Percentiles rank a stretch among this genome's conserved stretches.
Evolutionary conservation across 805 yeast genomes (phyloP).

Genomic region (Candida ovalis): DNA sequence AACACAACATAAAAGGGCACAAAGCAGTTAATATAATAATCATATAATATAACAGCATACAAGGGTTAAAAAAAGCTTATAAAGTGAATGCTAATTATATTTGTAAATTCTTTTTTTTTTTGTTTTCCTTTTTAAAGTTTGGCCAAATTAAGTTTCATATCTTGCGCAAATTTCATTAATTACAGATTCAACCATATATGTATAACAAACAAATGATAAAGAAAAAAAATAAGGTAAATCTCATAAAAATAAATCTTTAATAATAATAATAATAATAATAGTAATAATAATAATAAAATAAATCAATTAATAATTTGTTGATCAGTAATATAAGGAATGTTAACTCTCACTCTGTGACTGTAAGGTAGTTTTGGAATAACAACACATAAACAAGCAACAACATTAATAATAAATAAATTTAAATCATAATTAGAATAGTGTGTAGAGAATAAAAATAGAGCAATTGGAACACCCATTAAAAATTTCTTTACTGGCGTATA

Average conservation of each 20-base stretch:
- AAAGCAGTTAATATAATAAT: background rate
- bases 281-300: background rate
- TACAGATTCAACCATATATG: background rate
- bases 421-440: slow-evolving; percentile 87
- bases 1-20: background rate
- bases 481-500: slow-evolving; percentile 96
- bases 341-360: slow-evolving; percentile 72
- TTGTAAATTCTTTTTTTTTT: too few relatives aligned
- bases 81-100: too few relatives aligned
- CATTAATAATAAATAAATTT: slow-evolving; percentile 72
- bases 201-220: background rate
- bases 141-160: background rate
- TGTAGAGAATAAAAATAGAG: slow-evolving; percentile 77
- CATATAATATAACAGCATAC: background rate
- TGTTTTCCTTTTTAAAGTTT: too few relatives aligned
- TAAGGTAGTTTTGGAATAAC: slow-evolving; percentile 90
- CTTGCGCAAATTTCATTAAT: background rate
- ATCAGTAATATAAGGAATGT: slow-evolving; percentile 45
- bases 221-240: background rate
- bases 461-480: slow-evolving; percentile 87
- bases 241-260: too few relatives aligned
- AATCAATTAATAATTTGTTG: slow-evolving; percentile 28
- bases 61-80: too few relatives aligned
- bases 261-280: background rate
- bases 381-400: slow-evolving; percentile 76